Base-by-base conservation (phyloP, 2,329 filamentous ascomycete genomes). In the Ascochyta lentis region DNA sequence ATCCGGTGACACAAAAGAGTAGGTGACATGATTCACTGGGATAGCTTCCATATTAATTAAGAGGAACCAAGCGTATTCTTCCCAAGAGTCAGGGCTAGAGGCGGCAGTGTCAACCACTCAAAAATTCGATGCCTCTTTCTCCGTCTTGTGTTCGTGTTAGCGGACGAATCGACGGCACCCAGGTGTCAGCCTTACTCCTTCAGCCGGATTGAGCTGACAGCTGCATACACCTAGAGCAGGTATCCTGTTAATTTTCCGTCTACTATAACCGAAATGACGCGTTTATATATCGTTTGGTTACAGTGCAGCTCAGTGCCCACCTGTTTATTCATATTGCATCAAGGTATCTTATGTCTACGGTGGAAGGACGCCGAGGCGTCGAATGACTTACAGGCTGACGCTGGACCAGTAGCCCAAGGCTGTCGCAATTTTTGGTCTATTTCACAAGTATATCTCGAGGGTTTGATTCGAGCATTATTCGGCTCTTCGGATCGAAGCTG, bases 21-120 rank as follows among this genome's bases (percentile, higher is more conserved):
- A 13, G 34, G 23, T 16, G 13, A n/a, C 22, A 35, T 10, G 19
- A 7, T 16, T 26, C 9, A 26, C 23, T 22, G 40, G 41, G 22
- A 19, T 9, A 15, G 37, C 13, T 12, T 24, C 23, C 19, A 33
- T 31, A 12, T 43, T 26, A 16, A 27, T 33, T 13, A 19, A 26
- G 33, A 47, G 26, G 26, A 27, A 43, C 22, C 42, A 33, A 51
- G 47, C 26, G 15, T 24, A 23, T 19, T 26, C 6, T 19, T 38
- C 19, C 19, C 29, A 24, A 24, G 22, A 9, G 15, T 31, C 10
- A 6, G 19, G 31, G 10, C 1, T 6, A 13, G 15, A 43, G 23
- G 42, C 42, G 42, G 47, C 38, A 51, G 47, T 43, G 43, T 47
- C 47, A 33, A 51, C 42, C 42, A 51, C 48, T 56, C 53, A 56